Evolutionary conservation across 2,329 filamentous ascomycete species (phyloP).

Genomic region (Exophiala dermatitidis): DNA sequence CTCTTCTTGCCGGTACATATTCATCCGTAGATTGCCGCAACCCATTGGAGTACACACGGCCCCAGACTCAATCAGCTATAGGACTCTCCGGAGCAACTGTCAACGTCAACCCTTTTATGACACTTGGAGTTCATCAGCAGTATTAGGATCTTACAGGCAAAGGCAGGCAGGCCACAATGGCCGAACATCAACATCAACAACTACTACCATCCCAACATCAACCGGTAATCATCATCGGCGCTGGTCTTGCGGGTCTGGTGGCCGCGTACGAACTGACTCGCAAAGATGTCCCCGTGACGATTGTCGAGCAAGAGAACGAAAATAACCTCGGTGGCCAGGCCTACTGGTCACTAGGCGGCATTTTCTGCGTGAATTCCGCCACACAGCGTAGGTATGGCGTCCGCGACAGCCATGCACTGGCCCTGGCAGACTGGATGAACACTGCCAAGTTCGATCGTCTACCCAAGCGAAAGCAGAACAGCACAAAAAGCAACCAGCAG

Average conservation of each 20-base stretch:
- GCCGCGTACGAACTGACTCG: conserved; percentile 30
- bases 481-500: too few relatives aligned
- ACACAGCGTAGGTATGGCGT: conserved; percentile 54
- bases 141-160: not conserved
- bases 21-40: too few relatives aligned
- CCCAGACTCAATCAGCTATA: too few relatives aligned
- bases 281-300: conserved; percentile 27
- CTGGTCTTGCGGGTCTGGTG: conserved; percentile 31
- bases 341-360: conserved; percentile 57
- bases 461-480: not conserved
- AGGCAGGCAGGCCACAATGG: not conserved
- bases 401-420: conserved; percentile 51
- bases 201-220: not conserved
- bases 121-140: too few relatives aligned
- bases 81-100: too few relatives aligned
- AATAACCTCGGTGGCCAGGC: conserved; percentile 55
- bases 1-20: too few relatives aligned
- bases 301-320: conserved; percentile 52
- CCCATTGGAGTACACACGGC: too few relatives aligned
- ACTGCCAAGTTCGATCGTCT: conserved; percentile 52
- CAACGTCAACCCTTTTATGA: too few relatives aligned
- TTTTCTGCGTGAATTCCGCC: conserved; percentile 54
- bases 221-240: conserved; percentile 29
- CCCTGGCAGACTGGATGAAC: conserved; percentile 53
- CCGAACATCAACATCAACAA: not conserved